phyloP scores from a whole-genome alignment of 345 rosid species.

The Murraya koenigii region DNA sequence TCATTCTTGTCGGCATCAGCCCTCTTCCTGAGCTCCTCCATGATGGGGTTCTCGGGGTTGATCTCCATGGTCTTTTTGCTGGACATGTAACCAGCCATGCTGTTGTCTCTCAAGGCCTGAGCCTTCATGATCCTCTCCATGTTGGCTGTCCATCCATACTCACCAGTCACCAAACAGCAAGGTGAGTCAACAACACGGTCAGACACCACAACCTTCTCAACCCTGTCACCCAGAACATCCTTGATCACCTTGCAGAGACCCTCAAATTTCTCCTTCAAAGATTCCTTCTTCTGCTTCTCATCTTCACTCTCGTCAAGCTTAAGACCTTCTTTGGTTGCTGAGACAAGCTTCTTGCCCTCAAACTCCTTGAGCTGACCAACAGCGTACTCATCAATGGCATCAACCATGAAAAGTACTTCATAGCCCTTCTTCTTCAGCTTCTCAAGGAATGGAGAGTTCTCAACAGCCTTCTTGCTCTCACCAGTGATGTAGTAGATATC shows the following conservation, averaged over 20 bases:
- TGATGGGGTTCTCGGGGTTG: constrained; percentile 78
- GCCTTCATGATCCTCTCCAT: constrained; percentile 96
- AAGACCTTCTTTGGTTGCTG: constrained; percentile 86
- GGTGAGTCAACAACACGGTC: constrained; percentile 89
- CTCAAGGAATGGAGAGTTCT: constrained; percentile 96
- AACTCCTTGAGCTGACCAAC: constrained; percentile 87
- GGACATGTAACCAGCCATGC: constrained; percentile 91
- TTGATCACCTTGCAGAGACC: constrained; percentile 86
- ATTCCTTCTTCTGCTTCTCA: constrained; percentile 70
- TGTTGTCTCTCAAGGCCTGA: constrained; percentile 77
- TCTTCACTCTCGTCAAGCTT: constrained; percentile 75
- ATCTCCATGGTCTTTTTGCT: constrained; percentile 91
- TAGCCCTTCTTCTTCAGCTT: constrained; percentile 84
- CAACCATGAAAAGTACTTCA: constrained; percentile 85
- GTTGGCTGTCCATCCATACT: constrained; percentile 89
- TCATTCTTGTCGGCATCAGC: constrained; percentile 79
- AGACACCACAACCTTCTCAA: constrained; percentile 81
- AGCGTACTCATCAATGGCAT: constrained; percentile 83
- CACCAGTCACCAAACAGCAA: constrained; percentile 82
- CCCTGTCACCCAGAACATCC: constrained; percentile 75
- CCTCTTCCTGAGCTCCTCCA: constrained; percentile 90
- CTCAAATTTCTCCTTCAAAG: constrained; percentile 66
- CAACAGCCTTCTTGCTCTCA: constrained; percentile 91
- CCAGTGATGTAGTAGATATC: constrained; percentile 89
- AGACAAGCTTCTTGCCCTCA: constrained; percentile 81